These are phyloP conservation scores for Populus alba DNA, from an alignment of 345 rosid genomes.

Conservation along the genomic window DNA sequence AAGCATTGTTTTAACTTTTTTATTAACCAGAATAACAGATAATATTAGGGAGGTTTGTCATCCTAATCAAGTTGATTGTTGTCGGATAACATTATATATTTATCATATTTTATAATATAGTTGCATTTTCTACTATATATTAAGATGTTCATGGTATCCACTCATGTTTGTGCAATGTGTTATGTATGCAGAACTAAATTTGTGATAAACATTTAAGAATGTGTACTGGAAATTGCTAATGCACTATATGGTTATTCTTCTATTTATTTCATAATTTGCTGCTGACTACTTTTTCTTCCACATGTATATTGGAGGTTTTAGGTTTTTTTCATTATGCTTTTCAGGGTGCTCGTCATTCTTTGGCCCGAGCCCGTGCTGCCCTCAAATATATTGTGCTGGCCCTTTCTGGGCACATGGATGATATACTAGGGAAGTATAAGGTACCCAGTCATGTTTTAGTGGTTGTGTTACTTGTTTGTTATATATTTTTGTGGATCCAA, in stretches of 20 bases:
- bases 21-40: too few relatives aligned
- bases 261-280: not conserved
- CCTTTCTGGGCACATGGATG: constrained; percentile 81
- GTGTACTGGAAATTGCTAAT: too few relatives aligned
- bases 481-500: not conserved
- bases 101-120: too few relatives aligned
- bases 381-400: constrained; percentile 74
- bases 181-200: too few relatives aligned
- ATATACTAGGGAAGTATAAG: constrained; percentile 71
- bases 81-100: too few relatives aligned
- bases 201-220: too few relatives aligned
- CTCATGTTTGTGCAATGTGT: too few relatives aligned
- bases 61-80: too few relatives aligned
- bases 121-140: too few relatives aligned
- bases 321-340: constrained; percentile 14
- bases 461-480: not conserved
- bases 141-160: too few relatives aligned
- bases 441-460: constrained; percentile 25
- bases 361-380: constrained; percentile 62
- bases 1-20: too few relatives aligned
- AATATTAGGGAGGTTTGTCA: too few relatives aligned
- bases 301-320: constrained; percentile 2
- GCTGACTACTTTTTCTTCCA: not conserved
- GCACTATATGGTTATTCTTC: not conserved
- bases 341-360: constrained; percentile 54